These are phyloP conservation scores for Fimicolochytrium jonesii DNA, from an alignment of 192 early-diverging fungal genomes.

Conservation along the genomic window DNA sequence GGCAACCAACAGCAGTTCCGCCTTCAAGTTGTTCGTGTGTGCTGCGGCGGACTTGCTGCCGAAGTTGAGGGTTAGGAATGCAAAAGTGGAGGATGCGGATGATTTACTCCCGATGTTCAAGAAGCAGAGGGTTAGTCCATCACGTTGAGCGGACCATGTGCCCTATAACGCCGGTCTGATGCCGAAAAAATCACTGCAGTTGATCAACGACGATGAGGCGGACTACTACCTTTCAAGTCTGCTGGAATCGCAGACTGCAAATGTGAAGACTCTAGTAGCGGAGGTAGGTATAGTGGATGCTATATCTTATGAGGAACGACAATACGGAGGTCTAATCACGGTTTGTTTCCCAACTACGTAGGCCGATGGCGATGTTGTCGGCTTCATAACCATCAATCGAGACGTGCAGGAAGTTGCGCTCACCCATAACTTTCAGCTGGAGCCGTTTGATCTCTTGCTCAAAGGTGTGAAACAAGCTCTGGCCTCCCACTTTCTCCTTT, in stretches of 20 bases:
- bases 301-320: too few relatives aligned
- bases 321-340: too few relatives aligned
- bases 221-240: conserved; percentile 46
- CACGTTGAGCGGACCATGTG: not conserved
- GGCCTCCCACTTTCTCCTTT: too few relatives aligned
- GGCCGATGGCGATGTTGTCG: conserved; percentile 41
- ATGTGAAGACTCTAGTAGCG: conserved; percentile 42
- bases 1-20: conserved; percentile 13
- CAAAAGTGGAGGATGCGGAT: conserved; percentile 55
- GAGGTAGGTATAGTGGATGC: conserved; percentile 27
- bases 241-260: conserved; percentile 34
- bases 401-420: conserved; percentile 40
- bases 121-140: conserved; percentile 35
- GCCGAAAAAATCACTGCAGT: too few relatives aligned
- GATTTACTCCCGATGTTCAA: conserved; percentile 53
- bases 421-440: conserved; percentile 38
- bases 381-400: conserved; percentile 47
- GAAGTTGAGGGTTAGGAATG: conserved; percentile 37
- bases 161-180: not conserved
- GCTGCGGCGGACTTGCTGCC: conserved; percentile 39
- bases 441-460: conserved; percentile 41
- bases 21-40: conserved; percentile 38
- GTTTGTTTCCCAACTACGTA: too few relatives aligned
- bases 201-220: conserved; percentile 24
- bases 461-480: conserved; percentile 33